Evolutionary conservation across 257 asterid genomes (phyloP), one percentile per base, ranked within the genome.

Genomic region (Ilex asprella): DNA sequence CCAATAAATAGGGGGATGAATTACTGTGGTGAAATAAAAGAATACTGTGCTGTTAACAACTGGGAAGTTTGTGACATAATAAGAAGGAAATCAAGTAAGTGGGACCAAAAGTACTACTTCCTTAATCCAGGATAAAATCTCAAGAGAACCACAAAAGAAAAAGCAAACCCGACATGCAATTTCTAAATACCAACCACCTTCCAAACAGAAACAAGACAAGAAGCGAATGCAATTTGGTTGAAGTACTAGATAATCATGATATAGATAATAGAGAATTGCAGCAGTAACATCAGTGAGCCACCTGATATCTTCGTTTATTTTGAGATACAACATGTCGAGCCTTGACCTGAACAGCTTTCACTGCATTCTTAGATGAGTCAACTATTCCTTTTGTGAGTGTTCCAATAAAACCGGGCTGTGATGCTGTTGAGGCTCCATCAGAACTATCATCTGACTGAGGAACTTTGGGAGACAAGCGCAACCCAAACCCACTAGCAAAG

Each of bases 281-380:
- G 52, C 21, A 39, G 39, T 14, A 16, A 69, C 43, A 58, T 49
- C 44, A 55, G 67, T 50, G 63, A 61, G 51, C 13, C 54, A 93
- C 99, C 97, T 93, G 99, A 70, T 89, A 93, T 89, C 99, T 85
- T 81, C 99, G 83, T 73, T 93, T 93, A 72, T 93, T 93, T 72
- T 93, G 99, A 64, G 99, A 93, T 35, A 93, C 99, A 71, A 60
- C 99, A 73, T 93, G 99, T 35, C 99, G 95, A 64, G 99, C 99
- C 80, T 87, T 93, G 62, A 89, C 97, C 77, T 84, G 91, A 58
- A 93, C 99, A 60, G 96, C 99, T 71, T 87, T 93, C 77, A 87
- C 97, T 21, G 99, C 99, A 49, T 76, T 89, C 73, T 85, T 93
- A 16, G 99, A 93, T 56, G 97, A 68, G 76, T 93, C 99, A 62